Conservation (phyloP, 2,329 filamentous ascomycete genomes). For the Parastagonospora nodorum region DNA sequence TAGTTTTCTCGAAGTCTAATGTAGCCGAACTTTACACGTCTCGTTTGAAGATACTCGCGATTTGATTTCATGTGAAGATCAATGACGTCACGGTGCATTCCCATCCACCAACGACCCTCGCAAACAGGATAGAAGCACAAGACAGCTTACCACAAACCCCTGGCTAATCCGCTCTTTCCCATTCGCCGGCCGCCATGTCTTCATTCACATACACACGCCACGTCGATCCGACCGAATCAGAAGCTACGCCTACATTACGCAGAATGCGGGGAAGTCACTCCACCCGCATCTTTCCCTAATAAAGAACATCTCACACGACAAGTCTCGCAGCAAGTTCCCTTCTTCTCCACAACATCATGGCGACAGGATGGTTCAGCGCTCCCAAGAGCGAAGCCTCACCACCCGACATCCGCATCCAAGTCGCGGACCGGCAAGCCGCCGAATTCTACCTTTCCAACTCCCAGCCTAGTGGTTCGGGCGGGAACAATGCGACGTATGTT, state of each 20-base stretch:
- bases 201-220: background rate
- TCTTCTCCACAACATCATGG: constrained; percentile 20
- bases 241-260: background rate
- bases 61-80: background rate
- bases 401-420: constrained; percentile 38
- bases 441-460: constrained; percentile 39
- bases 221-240: constrained; percentile 1
- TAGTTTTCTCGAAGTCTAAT: background rate
- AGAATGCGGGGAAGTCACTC: constrained; percentile 31
- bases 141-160: background rate
- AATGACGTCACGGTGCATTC: background rate
- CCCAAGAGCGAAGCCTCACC: constrained; percentile 21
- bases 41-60: background rate
- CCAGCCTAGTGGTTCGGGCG: background rate
- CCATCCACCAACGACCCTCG: background rate
- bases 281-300: constrained; percentile 7
- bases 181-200: background rate
- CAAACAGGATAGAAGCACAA: background rate
- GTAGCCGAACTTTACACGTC: background rate
- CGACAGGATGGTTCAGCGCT: constrained; percentile 36
- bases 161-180: background rate
- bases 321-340: constrained; percentile 3
- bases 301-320: constrained; percentile 9
- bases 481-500: constrained; percentile 14
- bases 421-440: constrained; percentile 38